These are phyloP conservation scores for Pontederia crassipes DNA, from an alignment of 176 grass and related monocot species.

Conservation along the genomic window DNA sequence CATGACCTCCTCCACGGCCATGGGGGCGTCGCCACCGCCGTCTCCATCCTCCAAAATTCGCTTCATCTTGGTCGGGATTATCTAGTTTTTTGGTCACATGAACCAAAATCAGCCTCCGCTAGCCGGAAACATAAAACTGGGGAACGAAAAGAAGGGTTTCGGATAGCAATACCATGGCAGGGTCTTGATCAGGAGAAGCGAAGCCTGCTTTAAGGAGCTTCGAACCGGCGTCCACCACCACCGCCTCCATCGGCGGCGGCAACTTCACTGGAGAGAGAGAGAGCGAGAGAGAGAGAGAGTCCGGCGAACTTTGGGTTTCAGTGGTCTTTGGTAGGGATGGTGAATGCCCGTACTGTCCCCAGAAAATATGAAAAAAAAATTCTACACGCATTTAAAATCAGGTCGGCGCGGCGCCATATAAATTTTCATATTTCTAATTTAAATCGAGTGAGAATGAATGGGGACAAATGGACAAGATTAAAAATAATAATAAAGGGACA, in stretches of 20 bases:
- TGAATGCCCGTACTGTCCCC: too few species aligned
- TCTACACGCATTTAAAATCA: too few species aligned
- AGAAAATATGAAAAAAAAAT: too few species aligned
- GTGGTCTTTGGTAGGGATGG: too few species aligned
- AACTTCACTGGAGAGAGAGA: too few species aligned
- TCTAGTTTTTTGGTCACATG: constrained; percentile 24
- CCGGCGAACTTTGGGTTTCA: too few species aligned
- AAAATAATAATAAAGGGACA: too few species aligned
- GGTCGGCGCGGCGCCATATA: too few species aligned
- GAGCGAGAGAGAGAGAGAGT: too few species aligned
- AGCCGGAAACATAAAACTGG: background rate
- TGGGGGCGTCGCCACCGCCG: constrained; percentile 26
- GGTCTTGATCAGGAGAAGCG: constrained; percentile 72
- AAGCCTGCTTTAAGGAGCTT: constrained; percentile 93
- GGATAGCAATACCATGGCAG: constrained; percentile 38
- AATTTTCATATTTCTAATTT: too few species aligned
- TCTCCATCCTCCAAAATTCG: constrained; percentile 48
- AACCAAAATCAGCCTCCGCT: background rate
- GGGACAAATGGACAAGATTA: too few species aligned
- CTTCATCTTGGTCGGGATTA: constrained; percentile 97
- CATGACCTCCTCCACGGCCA: constrained; percentile 45
- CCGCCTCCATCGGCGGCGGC: constrained; percentile 56
- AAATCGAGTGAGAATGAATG: too few species aligned
- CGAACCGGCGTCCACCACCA: constrained; percentile 86
- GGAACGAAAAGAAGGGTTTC: background rate